Conservation (phyloP, 306 rosid genomes). For the Sechiopsis laciniata region DNA sequence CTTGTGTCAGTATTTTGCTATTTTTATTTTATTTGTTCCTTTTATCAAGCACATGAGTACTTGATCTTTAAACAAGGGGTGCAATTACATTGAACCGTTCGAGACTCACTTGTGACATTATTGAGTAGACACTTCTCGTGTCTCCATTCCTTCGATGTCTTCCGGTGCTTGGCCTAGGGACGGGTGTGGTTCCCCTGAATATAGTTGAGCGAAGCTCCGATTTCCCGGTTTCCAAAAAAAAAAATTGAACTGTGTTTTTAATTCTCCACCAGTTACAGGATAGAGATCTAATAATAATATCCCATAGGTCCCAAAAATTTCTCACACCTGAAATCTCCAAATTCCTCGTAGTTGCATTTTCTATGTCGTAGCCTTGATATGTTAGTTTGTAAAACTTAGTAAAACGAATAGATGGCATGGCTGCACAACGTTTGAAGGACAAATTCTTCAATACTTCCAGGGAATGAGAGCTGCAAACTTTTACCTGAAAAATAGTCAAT, state of each 20-base stretch:
- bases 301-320: background rate
- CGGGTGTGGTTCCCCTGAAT: no score
- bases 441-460: background rate
- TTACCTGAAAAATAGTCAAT: background rate
- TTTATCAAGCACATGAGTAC: background rate
- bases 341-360: background rate
- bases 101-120: no score
- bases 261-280: background rate
- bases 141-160: no score
- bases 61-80: background rate
- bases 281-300: background rate
- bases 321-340: background rate
- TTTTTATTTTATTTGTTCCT: background rate
- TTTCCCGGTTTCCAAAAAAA: no score
- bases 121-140: no score
- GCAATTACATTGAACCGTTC: background rate
- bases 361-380: background rate
- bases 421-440: background rate
- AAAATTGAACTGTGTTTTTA: background rate
- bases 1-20: background rate
- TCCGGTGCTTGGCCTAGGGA: no score
- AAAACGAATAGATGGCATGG: background rate
- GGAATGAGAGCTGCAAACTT: constrained; percentile 4
- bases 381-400: background rate
- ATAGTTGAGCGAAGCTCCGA: no score